These are phyloP conservation scores for Colletotrichum theobromicola DNA, from an alignment of 2,329 filamentous ascomycete species.

Conservation along the genomic window DNA sequence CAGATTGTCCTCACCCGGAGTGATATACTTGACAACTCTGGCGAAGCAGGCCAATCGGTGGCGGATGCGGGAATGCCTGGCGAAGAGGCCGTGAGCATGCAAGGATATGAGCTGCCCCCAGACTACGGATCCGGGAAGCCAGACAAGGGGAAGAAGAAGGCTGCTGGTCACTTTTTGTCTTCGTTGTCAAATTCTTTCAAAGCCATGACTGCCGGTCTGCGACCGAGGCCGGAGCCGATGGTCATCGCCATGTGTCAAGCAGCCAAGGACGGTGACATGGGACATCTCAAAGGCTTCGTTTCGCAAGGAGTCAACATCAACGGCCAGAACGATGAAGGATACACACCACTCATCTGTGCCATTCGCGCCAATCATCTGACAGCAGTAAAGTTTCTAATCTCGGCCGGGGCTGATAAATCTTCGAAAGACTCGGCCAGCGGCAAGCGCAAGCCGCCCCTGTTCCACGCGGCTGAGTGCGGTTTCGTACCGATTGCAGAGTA, in stretches of 20 bases:
- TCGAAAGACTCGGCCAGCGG: conserved; percentile 20
- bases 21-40: not conserved
- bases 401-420: conserved; percentile 31
- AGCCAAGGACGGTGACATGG: conserved; percentile 33
- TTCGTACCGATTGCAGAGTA: conserved; percentile 12
- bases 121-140: not conserved
- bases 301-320: conserved; percentile 39
- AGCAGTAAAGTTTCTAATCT: conserved; percentile 36
- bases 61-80: not conserved
- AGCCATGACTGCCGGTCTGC: conserved; percentile 35
- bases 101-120: not conserved
- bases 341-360: conserved; percentile 38
- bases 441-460: conserved; percentile 27
- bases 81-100: not conserved
- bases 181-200: conserved; percentile 39
- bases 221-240: conserved; percentile 40
- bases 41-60: not conserved
- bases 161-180: conserved; percentile 24
- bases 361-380: conserved; percentile 34
- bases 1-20: not conserved
- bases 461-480: conserved; percentile 24
- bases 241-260: conserved; percentile 42
- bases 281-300: conserved; percentile 36
- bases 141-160: conserved; percentile 18
- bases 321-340: conserved; percentile 39